Conservation (phyloP, 1,284 basidiomycete genomes). For the Malassezia psittaci region DNA sequence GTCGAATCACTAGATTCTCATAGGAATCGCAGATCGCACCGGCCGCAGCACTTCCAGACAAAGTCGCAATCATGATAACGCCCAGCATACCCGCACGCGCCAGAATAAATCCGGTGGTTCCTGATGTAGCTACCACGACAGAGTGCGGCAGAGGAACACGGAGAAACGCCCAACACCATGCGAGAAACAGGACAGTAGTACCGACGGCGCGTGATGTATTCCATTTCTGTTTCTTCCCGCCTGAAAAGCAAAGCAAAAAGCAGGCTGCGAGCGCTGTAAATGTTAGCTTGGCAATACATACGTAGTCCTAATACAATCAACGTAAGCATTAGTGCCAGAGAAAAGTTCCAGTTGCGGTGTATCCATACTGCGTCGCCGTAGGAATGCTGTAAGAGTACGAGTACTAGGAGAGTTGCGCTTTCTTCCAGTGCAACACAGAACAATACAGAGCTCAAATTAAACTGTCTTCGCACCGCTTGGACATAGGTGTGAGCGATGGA, state of each 20-base stretch:
- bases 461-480: constrained; percentile 9
- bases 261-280: constrained; percentile 28
- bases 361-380: constrained; percentile 10
- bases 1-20: constrained; percentile 32
- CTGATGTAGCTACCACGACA: constrained; percentile 11
- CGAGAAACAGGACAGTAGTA: constrained; percentile 25
- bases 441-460: constrained; percentile 23
- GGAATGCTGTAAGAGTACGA: constrained; percentile 35
- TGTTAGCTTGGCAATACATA: constrained; percentile 15
- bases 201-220: constrained; percentile 17
- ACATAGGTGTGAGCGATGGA: constrained; percentile 14
- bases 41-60: constrained; percentile 49
- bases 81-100: constrained; percentile 49
- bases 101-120: constrained; percentile 25
- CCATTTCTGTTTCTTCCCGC: constrained; percentile 10
- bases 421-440: constrained; percentile 40
- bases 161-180: constrained; percentile 35
- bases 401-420: constrained; percentile 27
- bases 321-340: constrained; percentile 19
- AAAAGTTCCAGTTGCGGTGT: constrained; percentile 20
- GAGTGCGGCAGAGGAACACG: constrained; percentile 38
- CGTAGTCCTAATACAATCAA: constrained; percentile 22
- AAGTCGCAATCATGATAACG: constrained; percentile 48
- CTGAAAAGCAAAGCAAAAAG: constrained; percentile 29
- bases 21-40: constrained; percentile 50